Evolutionary conservation across 75 land plant species (phyloP).

Genomic region (Picea glauca): DNA sequence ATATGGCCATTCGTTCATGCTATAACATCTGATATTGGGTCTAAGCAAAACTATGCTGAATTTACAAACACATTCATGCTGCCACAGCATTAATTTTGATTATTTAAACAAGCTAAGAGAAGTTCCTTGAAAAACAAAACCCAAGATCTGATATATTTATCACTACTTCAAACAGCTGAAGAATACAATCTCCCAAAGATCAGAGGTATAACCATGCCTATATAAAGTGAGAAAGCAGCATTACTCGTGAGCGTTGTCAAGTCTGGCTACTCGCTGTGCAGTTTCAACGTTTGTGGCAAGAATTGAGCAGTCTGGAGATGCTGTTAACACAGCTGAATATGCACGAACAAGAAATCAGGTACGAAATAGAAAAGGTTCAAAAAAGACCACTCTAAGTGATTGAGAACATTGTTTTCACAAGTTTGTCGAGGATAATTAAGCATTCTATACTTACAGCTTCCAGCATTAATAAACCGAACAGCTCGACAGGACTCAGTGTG

Average conservation of each 20-base stretch:
- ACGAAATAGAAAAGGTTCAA: not conserved
- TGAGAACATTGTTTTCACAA: not conserved
- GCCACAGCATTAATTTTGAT: not conserved
- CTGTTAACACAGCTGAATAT: slow-evolving; percentile 58
- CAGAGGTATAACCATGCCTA: not conserved
- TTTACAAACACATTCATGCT: not conserved
- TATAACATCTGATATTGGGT: no score
- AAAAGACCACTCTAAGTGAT: not conserved
- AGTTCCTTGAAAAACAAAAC: not conserved
- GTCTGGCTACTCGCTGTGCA: slow-evolving; percentile 61
- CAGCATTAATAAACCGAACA: slow-evolving; percentile 65
- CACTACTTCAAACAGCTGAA: not conserved
- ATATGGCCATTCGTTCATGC: no score
- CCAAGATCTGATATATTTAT: not conserved
- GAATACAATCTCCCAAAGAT: not conserved
- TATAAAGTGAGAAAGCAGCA: not conserved
- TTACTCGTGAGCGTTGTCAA: slow-evolving; percentile 76
- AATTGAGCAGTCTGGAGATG: slow-evolving; percentile 79
- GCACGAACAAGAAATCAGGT: not conserved
- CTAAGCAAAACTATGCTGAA: not conserved
- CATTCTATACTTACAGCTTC: slow-evolving; percentile 28
- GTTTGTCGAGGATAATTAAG: not conserved
- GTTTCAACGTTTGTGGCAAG: slow-evolving; percentile 83
- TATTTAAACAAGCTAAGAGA: not conserved
- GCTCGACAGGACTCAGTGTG: slow-evolving; percentile 87